phyloP scores from a whole-genome alignment of 805 yeast genomes.

The Grigorovia yakushimaensis region DNA sequence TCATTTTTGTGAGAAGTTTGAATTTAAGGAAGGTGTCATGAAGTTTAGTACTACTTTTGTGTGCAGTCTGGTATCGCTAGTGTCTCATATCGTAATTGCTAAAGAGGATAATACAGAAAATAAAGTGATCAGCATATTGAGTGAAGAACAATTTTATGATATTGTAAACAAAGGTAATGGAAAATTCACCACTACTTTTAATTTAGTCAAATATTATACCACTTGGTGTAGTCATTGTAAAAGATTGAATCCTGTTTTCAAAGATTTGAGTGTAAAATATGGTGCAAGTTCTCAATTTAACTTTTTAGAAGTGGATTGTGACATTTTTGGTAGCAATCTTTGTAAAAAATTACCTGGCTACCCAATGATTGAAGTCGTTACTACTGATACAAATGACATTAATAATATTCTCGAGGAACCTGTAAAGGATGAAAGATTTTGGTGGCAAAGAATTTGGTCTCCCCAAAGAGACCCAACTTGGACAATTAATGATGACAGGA shows the following conservation, averaged over 20 bases:
- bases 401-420: neutral
- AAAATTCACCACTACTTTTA: conserved; percentile 23
- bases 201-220: conserved; percentile 39
- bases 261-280: conserved; percentile 36
- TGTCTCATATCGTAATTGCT: neutral
- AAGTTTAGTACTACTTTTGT: no score
- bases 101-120: neutral
- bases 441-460: conserved; percentile 1
- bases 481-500: conserved; percentile 28
- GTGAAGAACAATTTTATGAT: conserved; percentile 24
- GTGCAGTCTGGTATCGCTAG: no score
- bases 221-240: conserved; percentile 69
- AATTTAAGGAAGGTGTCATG: no score
- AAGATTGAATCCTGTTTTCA: conserved; percentile 44
- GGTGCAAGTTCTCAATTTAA: conserved; percentile 11
- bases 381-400: conserved; percentile 26
- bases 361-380: conserved; percentile 55
- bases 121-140: conserved; percentile 11
- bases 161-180: no score
- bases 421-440: neutral
- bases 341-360: conserved; percentile 38
- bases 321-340: conserved; percentile 23
- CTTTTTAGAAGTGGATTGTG: conserved; percentile 29
- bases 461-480: conserved; percentile 10
- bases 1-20: no score